Base-by-base conservation (phyloP, 352 stramenopile species). In the Phytopythium ostracodes region DNA sequence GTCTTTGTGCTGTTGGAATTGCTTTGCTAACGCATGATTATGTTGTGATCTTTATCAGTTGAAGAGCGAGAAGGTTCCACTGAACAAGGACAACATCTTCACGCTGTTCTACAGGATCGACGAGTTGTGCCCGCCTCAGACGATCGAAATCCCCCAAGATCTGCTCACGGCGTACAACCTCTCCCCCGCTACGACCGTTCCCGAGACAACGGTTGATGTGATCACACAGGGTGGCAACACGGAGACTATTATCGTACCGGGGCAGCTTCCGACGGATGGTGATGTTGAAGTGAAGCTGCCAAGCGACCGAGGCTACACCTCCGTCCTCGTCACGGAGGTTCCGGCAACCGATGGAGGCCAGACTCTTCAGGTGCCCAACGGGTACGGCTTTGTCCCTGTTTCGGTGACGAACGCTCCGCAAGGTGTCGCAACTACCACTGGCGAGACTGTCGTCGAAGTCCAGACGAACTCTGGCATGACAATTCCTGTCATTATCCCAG, bases 51-150 rank as follows among this genome's bases (percentile, higher is more conserved):
- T 25, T 33, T 27, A 55, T 25, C 40, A 82, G 74, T 68, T 70
- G 22, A 74, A 70, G 33, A 61, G 67, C 35, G 60, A 67, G 25
- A 68, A 59, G 38, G 59, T 79, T 33, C 57, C 44, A 8, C 60
- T 81, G 9, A 64, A 61, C 25, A 40, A 53, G 22, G 60, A 65
- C 14, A 80, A 71, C n/a, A 60, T 81, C 25, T 24, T 67, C 31
- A 73, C 60, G 17, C 60, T 85, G 4, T 72, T 67, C 42, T 70
- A 81, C 52, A 72, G 68, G 36, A 47, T 85, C 8, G 71, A 80
- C 15, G 64, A 71, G 43, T 77, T 75, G 51, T 84, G 76, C 57
- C 62, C 65, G 20, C 67, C 73, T 0, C 57, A 68, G 27, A 46
- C 65, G 2, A 70, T 84, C 22, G 47, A 69, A 9, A 49, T 49